These are phyloP conservation scores for Hirschfeldia incana DNA, from an alignment of 345 rosid genomes.

Conservation along the genomic window DNA sequence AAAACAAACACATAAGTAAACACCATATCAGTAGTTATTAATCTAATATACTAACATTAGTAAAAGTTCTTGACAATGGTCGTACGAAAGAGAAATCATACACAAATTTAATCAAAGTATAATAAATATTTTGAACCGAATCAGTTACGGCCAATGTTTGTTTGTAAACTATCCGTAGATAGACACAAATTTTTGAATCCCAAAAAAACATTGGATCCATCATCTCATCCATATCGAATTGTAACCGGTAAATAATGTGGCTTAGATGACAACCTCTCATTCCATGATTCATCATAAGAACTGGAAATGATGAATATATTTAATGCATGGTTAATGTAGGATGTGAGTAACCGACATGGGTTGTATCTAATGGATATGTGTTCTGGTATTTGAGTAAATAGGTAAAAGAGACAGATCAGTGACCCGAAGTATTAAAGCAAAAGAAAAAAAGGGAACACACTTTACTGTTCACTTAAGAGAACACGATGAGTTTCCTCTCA, in stretches of 20 bases:
- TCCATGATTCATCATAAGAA: not conserved
- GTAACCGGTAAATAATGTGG: not conserved
- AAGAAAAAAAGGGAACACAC: constrained; percentile 32
- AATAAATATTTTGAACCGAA: not conserved
- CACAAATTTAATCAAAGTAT: not conserved
- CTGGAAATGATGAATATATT: not conserved
- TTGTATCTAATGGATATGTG: constrained; percentile 20
- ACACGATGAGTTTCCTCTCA: constrained; percentile 28
- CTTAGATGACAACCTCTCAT: not conserved
- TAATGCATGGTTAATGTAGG: constrained; percentile 13
- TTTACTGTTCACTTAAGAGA: constrained; percentile 27
- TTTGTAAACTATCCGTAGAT: not conserved
- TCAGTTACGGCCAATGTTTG: not conserved
- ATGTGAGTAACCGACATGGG: constrained; percentile 26
- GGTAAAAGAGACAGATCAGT: constrained; percentile 39
- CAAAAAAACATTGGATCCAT: not conserved
- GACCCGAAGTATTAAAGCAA: constrained; percentile 30
- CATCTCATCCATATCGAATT: not conserved
- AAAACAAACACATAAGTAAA: not conserved
- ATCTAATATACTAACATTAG: not conserved
- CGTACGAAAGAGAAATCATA: not conserved
- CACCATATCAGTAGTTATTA: not conserved
- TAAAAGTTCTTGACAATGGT: not conserved
- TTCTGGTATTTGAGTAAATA: constrained; percentile 22
- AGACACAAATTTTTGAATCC: not conserved